Evolutionary conservation across 257 asterid species (phyloP), one percentile per base, ranked within the genome.

Genomic region (Paulownia fortunei): DNA sequence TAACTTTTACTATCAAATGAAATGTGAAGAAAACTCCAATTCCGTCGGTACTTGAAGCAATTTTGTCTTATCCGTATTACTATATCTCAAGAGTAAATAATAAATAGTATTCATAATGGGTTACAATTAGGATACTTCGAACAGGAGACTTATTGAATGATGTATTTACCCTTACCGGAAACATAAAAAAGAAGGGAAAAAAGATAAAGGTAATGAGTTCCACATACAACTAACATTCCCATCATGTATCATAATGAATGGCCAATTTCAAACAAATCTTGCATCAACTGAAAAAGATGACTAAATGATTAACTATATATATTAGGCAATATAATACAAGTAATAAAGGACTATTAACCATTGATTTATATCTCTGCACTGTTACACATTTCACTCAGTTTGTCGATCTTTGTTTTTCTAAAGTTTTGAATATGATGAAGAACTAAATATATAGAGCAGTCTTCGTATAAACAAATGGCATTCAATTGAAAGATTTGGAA

Each of bases 381-480:
- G 39, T 72, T 54, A 19, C 78, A 70, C 79, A 52, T 76, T 61
- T 76, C 58, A 76, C 39, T 34, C 78, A 13, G 13, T 64, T 13
- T 59, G 65, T 69, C 1, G 39, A 44, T 69, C 27, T 16, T 32
- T 47, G 61, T 54, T 63, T 47, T 27, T 60, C 76, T 34, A 18
- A 24, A 51, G 19, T 9, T 59, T 60, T 13, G 16, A 24, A 32
- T 79, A 37, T 55, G 46, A 69, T 34, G 27, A 62, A 47, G 47
- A 66, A 56, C 36, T 6, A 66, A 46, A 60, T 19, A 77, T 44
- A 56, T 34, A 51, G 44, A 34, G 76, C 51, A 70, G 59, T 52
- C 47, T 71, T 71, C 58, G 32, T 76, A 76, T 80, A 60, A 80
- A 80, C 82, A 80, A 52, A 83, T 64, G 82, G 7, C 39, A 58